Percentiles rank a stretch among this genome's conserved stretches.
Conservation (phyloP, 139 green algal genomes). For the Haematococcus sp. region DNA sequence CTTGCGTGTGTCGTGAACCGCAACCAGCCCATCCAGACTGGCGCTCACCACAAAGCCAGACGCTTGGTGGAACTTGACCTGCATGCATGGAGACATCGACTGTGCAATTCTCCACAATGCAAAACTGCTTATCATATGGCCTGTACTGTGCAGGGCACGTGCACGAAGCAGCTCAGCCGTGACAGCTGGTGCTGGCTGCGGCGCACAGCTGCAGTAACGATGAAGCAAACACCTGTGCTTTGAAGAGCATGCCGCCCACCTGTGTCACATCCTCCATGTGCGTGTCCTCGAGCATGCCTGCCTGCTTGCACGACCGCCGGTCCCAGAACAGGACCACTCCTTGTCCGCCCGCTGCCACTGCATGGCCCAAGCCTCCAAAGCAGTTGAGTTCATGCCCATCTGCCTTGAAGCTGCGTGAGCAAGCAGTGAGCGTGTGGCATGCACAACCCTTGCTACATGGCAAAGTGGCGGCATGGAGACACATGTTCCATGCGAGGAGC, state of each 20-base stretch:
- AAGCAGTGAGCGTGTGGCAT: background rate
- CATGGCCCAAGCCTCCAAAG: conserved; percentile 33
- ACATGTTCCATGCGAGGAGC: no score
- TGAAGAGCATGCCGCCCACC: no score
- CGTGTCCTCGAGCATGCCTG: conserved; percentile 65
- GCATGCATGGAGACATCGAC: conserved; percentile 12
- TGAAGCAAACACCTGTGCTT: no score
- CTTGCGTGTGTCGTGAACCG: conserved; percentile 60
- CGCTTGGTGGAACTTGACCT: conserved; percentile 55
- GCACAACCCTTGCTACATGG: no score
- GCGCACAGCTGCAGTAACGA: background rate
- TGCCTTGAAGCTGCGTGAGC: conserved; percentile 33
- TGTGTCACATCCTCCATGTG: conserved; percentile 76
- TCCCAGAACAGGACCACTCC: conserved; percentile 82
- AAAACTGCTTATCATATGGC: no score
- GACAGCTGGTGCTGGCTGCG: background rate
- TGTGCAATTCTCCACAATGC: no score
- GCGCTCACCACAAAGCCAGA: conserved; percentile 47
- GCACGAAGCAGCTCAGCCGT: no score
- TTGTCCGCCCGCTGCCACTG: conserved; percentile 61
- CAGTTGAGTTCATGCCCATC: conserved; percentile 45
- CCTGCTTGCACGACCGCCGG: conserved; percentile 34
- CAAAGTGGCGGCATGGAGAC: no score
- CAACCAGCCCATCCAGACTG: conserved; percentile 68
- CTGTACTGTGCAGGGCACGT: no score